Base-by-base conservation (phyloP, 352 stramenopile species). In the Globisporangium emineosum region DNA sequence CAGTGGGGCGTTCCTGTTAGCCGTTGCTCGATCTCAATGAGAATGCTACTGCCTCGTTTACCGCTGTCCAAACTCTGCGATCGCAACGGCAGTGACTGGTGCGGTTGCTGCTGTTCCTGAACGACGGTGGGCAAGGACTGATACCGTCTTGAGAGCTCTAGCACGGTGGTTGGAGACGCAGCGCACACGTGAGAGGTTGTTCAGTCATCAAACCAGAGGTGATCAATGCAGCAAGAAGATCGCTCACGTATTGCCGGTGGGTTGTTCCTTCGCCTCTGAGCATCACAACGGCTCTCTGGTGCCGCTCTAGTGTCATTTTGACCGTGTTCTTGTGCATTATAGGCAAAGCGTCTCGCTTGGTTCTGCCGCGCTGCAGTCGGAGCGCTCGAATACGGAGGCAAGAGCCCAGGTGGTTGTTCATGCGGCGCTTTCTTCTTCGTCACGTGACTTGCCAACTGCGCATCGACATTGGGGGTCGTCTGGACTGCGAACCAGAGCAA, bases 51-150 rank as follows among this genome's bases (percentile, higher is more conserved):
- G 0, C 2, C 52, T 23, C 0, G 5, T 30, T 10, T 56, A 64
- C 58, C 58, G 12, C 42, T 57, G 23, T 49, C 58, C 47, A 64
- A 42, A 17, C 58, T 64, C 58, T 57, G 58, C 6, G 47, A 57
- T 25, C 45, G 58, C 5, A 49, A 13, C 13, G 27, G 25, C 25
- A 54, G 25, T 19, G 56, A 17, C 56, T 53, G 56, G 7, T 54
- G 40, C 5, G 12, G 27, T 10, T 30, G 37, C 5, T 15, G 17
- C n/a, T 17, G 13, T 21, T 30, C 40, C 37, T 62, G 40, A 9
- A 62, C n/a, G 12, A 37, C 37, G 6, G 5, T 27, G 8, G 58
- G 58, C 21, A 64, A 50, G 1, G 58, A 64, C 4, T 35, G 43
- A 42, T 47, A 49, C 5, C 47, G 58, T 17, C 58, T 32, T 5